Conservation (phyloP, 352 stramenopile species). For the Globisporangium spiculum region DNA sequence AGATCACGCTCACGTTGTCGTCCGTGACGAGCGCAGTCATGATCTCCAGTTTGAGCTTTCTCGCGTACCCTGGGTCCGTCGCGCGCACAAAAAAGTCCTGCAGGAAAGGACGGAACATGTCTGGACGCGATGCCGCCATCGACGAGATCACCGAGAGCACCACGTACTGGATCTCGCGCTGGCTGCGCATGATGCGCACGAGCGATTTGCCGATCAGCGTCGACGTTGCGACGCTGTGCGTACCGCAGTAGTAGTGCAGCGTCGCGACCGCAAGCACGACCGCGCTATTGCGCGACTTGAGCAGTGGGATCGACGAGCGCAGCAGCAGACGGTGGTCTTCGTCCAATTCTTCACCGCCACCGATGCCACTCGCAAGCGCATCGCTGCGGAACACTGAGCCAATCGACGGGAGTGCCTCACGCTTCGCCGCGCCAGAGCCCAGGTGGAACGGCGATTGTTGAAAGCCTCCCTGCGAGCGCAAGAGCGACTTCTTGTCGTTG, state of each 20-base stretch:
- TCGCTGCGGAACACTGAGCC: constrained; percentile 79
- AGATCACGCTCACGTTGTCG: constrained; percentile 91
- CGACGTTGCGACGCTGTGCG: constrained; percentile 77
- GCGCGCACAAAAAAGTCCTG: constrained; percentile 97
- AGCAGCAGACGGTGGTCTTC: constrained; percentile 95
- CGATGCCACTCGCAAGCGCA: constrained; percentile 61
- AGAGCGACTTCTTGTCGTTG: neutral
- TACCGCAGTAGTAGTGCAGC: constrained; percentile 97
- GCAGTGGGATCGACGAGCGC: constrained; percentile 93
- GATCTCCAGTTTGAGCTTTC: constrained; percentile 98
- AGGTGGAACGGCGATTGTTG: constrained; percentile 50
- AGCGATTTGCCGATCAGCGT: constrained; percentile 95
- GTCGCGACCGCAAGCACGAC: constrained; percentile 96
- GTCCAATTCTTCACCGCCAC: constrained; percentile 86
- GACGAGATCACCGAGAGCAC: constrained; percentile 93
- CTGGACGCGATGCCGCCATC: constrained; percentile 92
- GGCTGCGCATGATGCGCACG: constrained; percentile 95
- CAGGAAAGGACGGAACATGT: constrained; percentile 96
- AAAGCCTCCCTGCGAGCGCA: constrained; percentile 15
- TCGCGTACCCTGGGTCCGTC: constrained; percentile 93
- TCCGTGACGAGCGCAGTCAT: constrained; percentile 91
- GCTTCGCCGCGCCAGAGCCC: constrained; percentile 24
- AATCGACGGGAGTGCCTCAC: constrained; percentile 54
- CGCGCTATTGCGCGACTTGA: constrained; percentile 96
- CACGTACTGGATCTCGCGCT: constrained; percentile 98